Evolutionary conservation across 2,329 filamentous ascomycete genomes (phyloP), one percentile per base, ranked within the genome.

Genomic region (Calcarisporium arbuscula): DNA sequence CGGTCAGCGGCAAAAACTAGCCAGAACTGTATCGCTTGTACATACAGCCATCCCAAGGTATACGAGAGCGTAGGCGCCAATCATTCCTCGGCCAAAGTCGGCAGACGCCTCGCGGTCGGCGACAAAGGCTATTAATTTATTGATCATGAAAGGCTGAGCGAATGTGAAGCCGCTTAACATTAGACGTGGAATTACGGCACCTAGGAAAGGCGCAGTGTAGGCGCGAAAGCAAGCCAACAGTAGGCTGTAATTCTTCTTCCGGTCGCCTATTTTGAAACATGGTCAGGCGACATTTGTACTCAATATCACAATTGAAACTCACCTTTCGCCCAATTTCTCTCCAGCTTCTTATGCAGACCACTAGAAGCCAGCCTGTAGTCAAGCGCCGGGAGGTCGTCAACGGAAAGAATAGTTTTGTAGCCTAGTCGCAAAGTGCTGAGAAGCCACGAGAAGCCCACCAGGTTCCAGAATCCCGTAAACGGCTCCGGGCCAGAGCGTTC

Each of bases 1-100:
- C 21, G 18, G 3, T 14, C 14, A 22, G 19, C 28, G 20, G 7
- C 11, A n/a, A n/a, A n/a, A n/a, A n/a, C n/a, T n/a, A n/a, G n/a
- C n/a, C n/a, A n/a, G n/a, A n/a, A n/a, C n/a, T n/a, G n/a, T n/a
- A n/a, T n/a, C n/a, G n/a, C n/a, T n/a, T n/a, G n/a, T 5, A 33
- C 50, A 35, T 29, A 51, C 51, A 5, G 53, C 51, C 9, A 58
- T 47, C 2, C 54, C 54, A 7, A 52, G 15, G 30, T 54, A 57
- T 1, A 54, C 54, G n/a, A 58, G 18, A 10, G 44, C 45, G 37
- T 49, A 58, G 1, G 52, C 54, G 11, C 50, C 52, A 10, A 56
- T 51, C 2, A 57, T 39, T 1, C 47, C 54, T 23, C 46, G 47
- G 1, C 54, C 55, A 25, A 41, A 45, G n/a, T 34, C 35, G 0